Evolutionary conservation across 2,329 filamentous ascomycete genomes (phyloP).

Genomic region (Penicillium thymicola): DNA sequence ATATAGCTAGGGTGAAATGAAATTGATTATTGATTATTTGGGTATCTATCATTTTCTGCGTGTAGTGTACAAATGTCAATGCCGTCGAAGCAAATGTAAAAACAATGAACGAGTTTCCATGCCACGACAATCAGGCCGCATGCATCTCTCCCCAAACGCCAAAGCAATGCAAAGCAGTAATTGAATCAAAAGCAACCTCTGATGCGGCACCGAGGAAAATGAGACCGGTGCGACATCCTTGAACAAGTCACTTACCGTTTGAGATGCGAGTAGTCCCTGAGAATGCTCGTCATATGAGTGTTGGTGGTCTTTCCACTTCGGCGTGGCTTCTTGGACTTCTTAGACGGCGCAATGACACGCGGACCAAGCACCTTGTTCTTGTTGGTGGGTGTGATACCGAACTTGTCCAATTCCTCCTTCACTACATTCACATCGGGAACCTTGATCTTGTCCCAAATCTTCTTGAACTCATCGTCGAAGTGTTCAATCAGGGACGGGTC

Average conservation of each 20-base stretch:
- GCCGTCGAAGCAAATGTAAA: background rate
- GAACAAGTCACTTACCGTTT: slow-evolving; percentile 31
- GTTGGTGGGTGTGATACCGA: slow-evolving; percentile 79
- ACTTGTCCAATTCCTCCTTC: slow-evolving; percentile 70
- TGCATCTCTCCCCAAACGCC: slow-evolving; percentile 15
- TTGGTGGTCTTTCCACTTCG: slow-evolving; percentile 80
- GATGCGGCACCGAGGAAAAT: background rate
- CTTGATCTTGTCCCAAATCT: slow-evolving; percentile 76
- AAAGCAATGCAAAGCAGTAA: slow-evolving; percentile 20
- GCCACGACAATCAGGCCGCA: background rate
- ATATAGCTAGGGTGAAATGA: background rate
- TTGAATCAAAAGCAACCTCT: background rate
- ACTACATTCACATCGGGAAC: slow-evolving; percentile 74
- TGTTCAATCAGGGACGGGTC: slow-evolving; percentile 71
- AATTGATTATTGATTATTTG: slow-evolving; percentile 10
- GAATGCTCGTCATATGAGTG: slow-evolving; percentile 76
- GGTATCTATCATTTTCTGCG: slow-evolving; percentile 21
- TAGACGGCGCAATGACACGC: slow-evolving; percentile 56
- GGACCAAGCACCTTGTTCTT: slow-evolving; percentile 67
- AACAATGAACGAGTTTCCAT: background rate
- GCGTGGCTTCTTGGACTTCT: slow-evolving; percentile 72
- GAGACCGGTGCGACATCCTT: background rate
- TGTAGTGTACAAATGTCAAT: slow-evolving; percentile 14
- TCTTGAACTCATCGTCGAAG: slow-evolving; percentile 78
- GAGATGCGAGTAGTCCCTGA: slow-evolving; percentile 67